Percentiles rank a stretch among this genome's conserved stretches.
Evolutionary conservation across 805 yeast genomes (phyloP).

Genomic region (Lipomyces lipofer): DNA sequence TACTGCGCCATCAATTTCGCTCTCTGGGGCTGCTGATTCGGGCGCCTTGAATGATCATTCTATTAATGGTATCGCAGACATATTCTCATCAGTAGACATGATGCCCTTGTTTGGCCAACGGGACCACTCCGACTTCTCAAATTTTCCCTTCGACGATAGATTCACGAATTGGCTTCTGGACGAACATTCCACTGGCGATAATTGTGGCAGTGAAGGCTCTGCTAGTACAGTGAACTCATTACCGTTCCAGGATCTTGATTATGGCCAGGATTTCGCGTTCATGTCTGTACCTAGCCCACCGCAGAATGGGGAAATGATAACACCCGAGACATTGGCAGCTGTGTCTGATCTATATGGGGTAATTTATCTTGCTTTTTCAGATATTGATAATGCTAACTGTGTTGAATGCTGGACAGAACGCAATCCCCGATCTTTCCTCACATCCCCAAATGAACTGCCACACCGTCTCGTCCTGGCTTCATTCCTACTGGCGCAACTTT

Average conservation of each 20-base stretch:
- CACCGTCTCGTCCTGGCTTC: conserved; percentile 33
- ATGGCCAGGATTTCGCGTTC: not conserved
- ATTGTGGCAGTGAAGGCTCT: conserved; percentile 10
- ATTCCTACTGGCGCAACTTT: conserved; percentile 43
- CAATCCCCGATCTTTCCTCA: conserved; percentile 13
- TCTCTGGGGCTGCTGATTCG: not conserved
- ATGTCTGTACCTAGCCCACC: conserved; percentile 8
- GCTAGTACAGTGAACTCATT: not conserved
- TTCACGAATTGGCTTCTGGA: conserved; percentile 26
- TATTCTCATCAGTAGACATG: conserved; percentile 7
- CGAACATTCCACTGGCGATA: conserved; percentile 15
- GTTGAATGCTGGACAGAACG: not conserved
- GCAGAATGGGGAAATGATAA: conserved; percentile 11
- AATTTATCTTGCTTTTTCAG: not conserved
- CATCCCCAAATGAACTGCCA: conserved; percentile 20
- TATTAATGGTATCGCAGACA: not conserved
- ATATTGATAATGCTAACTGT: not conserved
- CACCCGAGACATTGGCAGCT: conserved; percentile 15
- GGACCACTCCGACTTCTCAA: conserved; percentile 19
- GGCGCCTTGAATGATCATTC: not conserved
- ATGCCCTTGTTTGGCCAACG: conserved; percentile 28
- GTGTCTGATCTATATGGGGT: conserved; percentile 9
- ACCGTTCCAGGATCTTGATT: not conserved
- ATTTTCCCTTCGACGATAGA: conserved; percentile 25
- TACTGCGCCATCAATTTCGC: not conserved